A percentile compares a stretch with the other conserved stretches of the same genome.
These are phyloP conservation scores for Vigna angularis DNA, from an alignment of 306 rosid genomes.

Conservation along the genomic window DNA sequence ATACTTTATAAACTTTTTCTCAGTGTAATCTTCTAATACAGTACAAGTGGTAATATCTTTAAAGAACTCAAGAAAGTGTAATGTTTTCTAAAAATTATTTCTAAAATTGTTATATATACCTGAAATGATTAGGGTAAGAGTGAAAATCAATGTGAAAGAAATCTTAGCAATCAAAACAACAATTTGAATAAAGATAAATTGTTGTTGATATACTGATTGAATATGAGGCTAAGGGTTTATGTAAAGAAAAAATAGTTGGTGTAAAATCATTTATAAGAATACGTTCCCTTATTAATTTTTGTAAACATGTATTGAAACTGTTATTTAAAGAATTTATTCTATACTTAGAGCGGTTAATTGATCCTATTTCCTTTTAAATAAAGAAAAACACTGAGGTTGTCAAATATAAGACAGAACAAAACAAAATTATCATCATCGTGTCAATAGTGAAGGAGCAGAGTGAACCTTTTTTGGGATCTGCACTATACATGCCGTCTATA, in stretches of 20 bases:
- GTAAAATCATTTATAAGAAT: neutral
- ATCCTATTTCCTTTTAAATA: no score
- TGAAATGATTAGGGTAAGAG: neutral
- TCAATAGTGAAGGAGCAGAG: slow-evolving; percentile 18
- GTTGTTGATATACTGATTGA: neutral
- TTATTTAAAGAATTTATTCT: no score
- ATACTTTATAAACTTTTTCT: no score
- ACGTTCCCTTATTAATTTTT: no score
- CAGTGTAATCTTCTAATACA: no score
- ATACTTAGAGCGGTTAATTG: no score
- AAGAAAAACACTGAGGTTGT: neutral
- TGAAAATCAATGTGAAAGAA: neutral
- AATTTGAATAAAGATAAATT: neutral
- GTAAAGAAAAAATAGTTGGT: neutral
- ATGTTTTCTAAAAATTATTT: no score
- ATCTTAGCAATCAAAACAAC: neutral
- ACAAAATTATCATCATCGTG: slow-evolving; percentile 11
- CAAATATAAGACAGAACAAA: slow-evolving; percentile 6
- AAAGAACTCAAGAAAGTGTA: no score
- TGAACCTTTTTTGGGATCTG: slow-evolving; percentile 86
- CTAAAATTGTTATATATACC: neutral
- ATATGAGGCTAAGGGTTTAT: neutral
- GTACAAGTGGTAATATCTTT: no score
- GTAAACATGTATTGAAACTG: no score
- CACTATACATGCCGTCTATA: slow-evolving; percentile 88